Base-by-base conservation (phyloP, 495 filamentous ascomycete genomes). In the Neurospora terricola region DNA sequence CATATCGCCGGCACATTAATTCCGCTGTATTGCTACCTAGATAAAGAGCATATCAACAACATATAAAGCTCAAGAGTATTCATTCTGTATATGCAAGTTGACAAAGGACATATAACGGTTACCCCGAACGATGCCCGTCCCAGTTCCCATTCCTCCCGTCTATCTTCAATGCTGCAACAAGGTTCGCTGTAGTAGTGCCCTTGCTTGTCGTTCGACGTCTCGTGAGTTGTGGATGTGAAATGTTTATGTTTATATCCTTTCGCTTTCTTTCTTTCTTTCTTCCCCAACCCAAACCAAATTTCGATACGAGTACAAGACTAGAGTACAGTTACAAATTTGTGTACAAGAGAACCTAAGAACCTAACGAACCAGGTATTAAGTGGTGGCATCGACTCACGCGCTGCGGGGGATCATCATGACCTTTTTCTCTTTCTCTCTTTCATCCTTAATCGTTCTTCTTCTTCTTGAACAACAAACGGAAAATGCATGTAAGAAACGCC, bases 271-370 rank as follows among this genome's bases (percentile, higher is more conserved):
- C 37, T 43, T n/a, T 68, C 54, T 43, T 48, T 42, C 66, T 48
- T 27, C 23, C 54, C 14, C 27, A 34, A 18, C 30, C 54, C 27
- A 34, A 18, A 1, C 14, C 54, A 9, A 16, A 30, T 14, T 36
- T 66, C 54, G 54, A 66, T 66, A 66, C 18, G 12, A 18, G 27
- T 66, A 34, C 54, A 66, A 66, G 54, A 66, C 14, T 66, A 66
- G 54, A 30, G 27, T 66, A 36, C 12, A 66, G 68, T 73, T 69
- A 75, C 62, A 72, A 70, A 72, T 38, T 54, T 68, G 12, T 54
- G 70, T 74, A 72, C 48, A 66, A 72, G 70, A 54, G 66, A 71
- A n/a, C n/a, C n/a, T n/a, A n/a, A n/a, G 18, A 21, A 34, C 27
- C 12, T 62, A 34, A 34, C 16, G 54, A 30, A 8, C 14, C 54